These are phyloP conservation scores for Apiotrichum gracile DNA, from an alignment of 1,284 basidiomycete genomes.

Conservation along the genomic window DNA sequence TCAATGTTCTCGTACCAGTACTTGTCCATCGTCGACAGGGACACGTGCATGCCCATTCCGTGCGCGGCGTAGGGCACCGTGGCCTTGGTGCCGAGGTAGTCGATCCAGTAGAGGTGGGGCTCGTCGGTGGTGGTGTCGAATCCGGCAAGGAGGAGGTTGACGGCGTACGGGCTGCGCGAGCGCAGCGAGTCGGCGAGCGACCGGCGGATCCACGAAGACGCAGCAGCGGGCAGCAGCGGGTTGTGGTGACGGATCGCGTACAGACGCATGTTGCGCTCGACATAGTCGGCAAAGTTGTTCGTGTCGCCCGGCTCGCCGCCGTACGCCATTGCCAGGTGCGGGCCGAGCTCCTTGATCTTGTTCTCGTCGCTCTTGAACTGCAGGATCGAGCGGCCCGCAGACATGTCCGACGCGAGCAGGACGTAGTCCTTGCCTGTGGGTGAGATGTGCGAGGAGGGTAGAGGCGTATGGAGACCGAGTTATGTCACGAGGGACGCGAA, in stretches of 20 bases:
- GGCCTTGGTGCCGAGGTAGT: slow-evolving; percentile 21
- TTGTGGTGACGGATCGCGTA: slow-evolving; percentile 85
- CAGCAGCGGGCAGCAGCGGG: slow-evolving; percentile 79
- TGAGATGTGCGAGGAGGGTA: background rate
- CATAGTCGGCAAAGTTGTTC: slow-evolving; percentile 90
- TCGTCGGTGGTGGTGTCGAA: slow-evolving; percentile 63
- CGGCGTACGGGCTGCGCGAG: slow-evolving; percentile 79
- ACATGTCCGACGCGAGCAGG: slow-evolving; percentile 85
- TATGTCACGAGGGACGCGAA: background rate
- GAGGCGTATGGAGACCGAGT: too few relatives aligned
- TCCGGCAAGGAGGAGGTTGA: slow-evolving; percentile 89
- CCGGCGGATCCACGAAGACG: slow-evolving; percentile 90
- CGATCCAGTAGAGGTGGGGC: slow-evolving; percentile 56
- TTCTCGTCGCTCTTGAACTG: slow-evolving; percentile 98
- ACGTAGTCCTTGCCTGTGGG: slow-evolving; percentile 83
- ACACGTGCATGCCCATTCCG: slow-evolving; percentile 91
- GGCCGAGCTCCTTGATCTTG: slow-evolving; percentile 88
- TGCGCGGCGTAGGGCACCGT: slow-evolving; percentile 87
- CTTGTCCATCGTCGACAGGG: slow-evolving; percentile 84
- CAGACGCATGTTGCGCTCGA: slow-evolving; percentile 90
- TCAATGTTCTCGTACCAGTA: slow-evolving; percentile 50
- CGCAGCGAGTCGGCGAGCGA: slow-evolving; percentile 83
- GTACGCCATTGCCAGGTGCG: slow-evolving; percentile 91
- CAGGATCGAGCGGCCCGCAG: slow-evolving; percentile 79
- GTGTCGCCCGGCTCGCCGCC: slow-evolving; percentile 96